These are phyloP conservation scores for Termitomyces sp. DNA, from an alignment of 768 basidiomycete species.

Conservation along the genomic window DNA sequence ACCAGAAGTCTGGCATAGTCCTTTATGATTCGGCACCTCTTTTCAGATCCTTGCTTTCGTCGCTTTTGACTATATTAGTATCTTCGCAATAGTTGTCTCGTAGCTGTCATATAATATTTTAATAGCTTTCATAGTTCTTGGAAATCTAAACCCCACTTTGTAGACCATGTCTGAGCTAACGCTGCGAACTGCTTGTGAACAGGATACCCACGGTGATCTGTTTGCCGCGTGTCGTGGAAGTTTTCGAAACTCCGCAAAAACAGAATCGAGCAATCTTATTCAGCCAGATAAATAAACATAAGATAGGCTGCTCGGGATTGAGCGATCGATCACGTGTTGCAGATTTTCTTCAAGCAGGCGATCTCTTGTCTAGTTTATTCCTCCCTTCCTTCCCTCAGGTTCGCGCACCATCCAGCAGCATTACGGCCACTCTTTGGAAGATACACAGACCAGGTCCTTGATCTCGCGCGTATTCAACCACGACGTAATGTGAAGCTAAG, in stretches of 20 bases:
- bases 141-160: no score
- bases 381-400: not conserved
- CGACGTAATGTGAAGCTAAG: constrained; percentile 5
- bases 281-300: no score
- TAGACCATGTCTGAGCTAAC: no score
- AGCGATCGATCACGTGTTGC: no score
- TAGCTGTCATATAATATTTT: not conserved
- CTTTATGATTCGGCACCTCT: not conserved
- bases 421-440: constrained; percentile 4
- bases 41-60: not conserved
- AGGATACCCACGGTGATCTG: no score
- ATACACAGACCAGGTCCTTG: constrained; percentile 9
- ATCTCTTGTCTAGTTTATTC: not conserved
- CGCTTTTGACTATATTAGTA: not conserved
- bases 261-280: no score
- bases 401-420: not conserved
- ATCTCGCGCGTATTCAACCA: constrained; percentile 7
- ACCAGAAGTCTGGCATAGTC: constrained; percentile 20
- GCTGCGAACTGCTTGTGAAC: no score
- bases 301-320: no score
- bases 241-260: no score
- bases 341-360: not conserved
- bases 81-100: not conserved
- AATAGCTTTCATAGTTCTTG: no score
- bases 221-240: no score